These are phyloP conservation scores for Xylaria bambusicola DNA, from an alignment of 495 filamentous ascomycete species.

Conservation along the genomic window DNA sequence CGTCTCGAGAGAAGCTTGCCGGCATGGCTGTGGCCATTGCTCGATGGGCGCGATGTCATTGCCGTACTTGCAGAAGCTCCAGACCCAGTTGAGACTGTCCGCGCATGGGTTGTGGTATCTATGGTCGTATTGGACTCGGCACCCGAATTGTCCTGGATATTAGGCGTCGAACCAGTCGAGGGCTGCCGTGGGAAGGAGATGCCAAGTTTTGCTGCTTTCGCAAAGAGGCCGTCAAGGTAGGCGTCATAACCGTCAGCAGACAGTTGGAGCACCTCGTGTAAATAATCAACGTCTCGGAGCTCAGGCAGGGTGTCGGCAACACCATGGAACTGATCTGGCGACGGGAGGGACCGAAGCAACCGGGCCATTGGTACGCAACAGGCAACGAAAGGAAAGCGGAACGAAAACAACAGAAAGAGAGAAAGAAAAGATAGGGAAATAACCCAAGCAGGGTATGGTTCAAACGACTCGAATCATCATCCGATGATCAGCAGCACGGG, in stretches of 20 bases:
- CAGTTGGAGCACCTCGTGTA: conserved; percentile 45
- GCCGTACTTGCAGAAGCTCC: conserved; percentile 35
- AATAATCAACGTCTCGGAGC: conserved; percentile 44
- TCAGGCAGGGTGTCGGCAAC: conserved; percentile 33
- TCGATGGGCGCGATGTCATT: conserved; percentile 38
- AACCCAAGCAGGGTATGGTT: conserved; percentile 20
- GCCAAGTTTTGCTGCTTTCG: conserved; percentile 43
- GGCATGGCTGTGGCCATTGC: conserved; percentile 18
- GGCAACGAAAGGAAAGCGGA: neutral
- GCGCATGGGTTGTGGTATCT: conserved; percentile 35
- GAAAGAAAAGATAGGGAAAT: conserved; percentile 2
- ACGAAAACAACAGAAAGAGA: neutral
- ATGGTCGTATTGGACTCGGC: conserved; percentile 40
- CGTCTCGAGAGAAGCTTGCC: conserved; percentile 29
- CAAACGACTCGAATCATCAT: conserved; percentile 28
- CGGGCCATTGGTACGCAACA: conserved; percentile 25
- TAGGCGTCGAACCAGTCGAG: conserved; percentile 23
- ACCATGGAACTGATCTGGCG: conserved; percentile 18
- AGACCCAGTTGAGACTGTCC: conserved; percentile 40
- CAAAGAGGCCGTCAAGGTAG: conserved; percentile 40
- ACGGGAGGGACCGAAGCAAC: conserved; percentile 24
- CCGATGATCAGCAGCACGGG: conserved; percentile 20
- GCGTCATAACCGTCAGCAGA: conserved; percentile 40
- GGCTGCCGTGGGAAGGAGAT: conserved; percentile 41
- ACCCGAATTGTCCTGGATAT: conserved; percentile 30